phyloP scores from a whole-genome alignment of 495 filamentous ascomycete species.

The Trichoderma parareesei region DNA sequence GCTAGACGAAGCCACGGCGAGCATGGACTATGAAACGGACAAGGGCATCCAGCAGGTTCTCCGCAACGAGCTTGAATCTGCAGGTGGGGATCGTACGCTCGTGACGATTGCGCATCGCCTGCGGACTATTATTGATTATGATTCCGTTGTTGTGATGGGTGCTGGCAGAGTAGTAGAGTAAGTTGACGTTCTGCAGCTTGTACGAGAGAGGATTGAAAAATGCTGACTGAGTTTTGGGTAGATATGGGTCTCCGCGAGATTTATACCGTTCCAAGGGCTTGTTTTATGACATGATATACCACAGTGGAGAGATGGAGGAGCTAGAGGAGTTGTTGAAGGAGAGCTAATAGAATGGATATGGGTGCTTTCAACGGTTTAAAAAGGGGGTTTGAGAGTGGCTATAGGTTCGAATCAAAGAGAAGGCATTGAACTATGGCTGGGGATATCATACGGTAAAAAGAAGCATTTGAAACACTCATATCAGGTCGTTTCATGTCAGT shows the following conservation, averaged over 20 bases:
- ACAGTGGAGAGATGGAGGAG: conserved; percentile 43
- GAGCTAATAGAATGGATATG: neutral
- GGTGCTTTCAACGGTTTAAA: neutral
- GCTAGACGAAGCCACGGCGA: conserved; percentile 51
- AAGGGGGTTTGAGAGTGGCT: neutral
- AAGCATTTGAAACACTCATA: no score
- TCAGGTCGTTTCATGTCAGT: no score
- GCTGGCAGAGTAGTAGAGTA: conserved; percentile 32
- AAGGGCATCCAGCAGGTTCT: conserved; percentile 42
- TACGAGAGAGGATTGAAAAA: neutral
- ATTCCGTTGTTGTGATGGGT: conserved; percentile 42
- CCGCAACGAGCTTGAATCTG: conserved; percentile 29
- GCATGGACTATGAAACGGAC: conserved; percentile 50
- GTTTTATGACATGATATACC: conserved; percentile 45
- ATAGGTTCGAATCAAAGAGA: neutral
- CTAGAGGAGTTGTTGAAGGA: conserved; percentile 22
- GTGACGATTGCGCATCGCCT: conserved; percentile 45
- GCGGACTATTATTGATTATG: conserved; percentile 43
- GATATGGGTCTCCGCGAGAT: conserved; percentile 36
- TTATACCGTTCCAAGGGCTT: conserved; percentile 32
- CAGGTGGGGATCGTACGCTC: conserved; percentile 35
- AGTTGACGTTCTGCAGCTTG: conserved; percentile 10
- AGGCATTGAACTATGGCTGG: no score
- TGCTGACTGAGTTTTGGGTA: conserved; percentile 12
- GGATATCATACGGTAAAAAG: no score